phyloP scores from a whole-genome alignment of 2,329 filamentous ascomycete species.

The Graphilbum ipis-grandicollis region DNA sequence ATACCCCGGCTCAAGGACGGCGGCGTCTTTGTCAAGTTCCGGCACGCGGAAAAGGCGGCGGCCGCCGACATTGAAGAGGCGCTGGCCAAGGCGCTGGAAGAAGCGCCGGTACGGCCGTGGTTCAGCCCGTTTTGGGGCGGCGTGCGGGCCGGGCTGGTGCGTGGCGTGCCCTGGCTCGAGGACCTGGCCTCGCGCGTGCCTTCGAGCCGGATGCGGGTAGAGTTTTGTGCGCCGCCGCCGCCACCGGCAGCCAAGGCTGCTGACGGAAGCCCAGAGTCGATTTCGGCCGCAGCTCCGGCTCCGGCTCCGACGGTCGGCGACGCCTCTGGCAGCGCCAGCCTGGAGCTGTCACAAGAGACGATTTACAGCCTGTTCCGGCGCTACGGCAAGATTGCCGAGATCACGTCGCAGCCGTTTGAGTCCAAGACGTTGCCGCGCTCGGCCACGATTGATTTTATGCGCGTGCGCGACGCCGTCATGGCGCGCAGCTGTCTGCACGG shows the following conservation, averaged over 20 bases:
- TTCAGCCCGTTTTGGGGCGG: conserved; percentile 60
- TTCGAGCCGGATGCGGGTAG: conserved; percentile 57
- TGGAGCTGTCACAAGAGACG: conserved; percentile 71
- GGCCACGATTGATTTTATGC: conserved; percentile 61
- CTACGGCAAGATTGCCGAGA: conserved; percentile 83
- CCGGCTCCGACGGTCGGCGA: conserved; percentile 2
- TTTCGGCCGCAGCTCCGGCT: neutral
- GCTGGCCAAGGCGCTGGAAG: conserved; percentile 44
- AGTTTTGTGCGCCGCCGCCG: conserved; percentile 60
- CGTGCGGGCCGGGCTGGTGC: conserved; percentile 56
- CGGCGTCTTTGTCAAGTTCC: conserved; percentile 82
- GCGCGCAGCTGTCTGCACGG: conserved; percentile 89
- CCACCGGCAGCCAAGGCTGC: conserved; percentile 1
- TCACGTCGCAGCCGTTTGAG: conserved; percentile 64
- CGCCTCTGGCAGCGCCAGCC: conserved; percentile 40
- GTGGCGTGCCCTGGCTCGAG: conserved; percentile 83
- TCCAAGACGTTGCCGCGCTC: conserved; percentile 72
- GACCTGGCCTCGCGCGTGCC: conserved; percentile 68
- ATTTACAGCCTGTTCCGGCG: conserved; percentile 74
- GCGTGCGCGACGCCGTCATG: conserved; percentile 62
- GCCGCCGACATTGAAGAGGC: conserved; percentile 27
- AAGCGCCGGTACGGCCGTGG: conserved; percentile 68
- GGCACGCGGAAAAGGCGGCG: conserved; percentile 24
- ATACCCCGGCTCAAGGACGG: conserved; percentile 79
- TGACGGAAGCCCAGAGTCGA: neutral